Percentiles rank a stretch among this genome's conserved stretches.
Evolutionary conservation across 2,329 filamentous ascomycete species (phyloP).

Genomic region (Colletotrichum sp.): DNA sequence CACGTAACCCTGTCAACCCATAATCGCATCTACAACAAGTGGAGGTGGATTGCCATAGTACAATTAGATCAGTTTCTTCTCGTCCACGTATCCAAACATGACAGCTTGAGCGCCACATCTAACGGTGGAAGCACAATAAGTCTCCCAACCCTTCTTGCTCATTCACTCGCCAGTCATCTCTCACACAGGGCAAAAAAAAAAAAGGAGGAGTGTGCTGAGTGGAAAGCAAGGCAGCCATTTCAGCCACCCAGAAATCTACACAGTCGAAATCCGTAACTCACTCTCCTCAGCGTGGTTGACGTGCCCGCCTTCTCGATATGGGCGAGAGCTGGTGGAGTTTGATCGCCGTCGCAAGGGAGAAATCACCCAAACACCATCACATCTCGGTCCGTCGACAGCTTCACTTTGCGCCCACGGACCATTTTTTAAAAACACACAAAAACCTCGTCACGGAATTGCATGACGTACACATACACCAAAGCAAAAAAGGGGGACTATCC

Average conservation of each 20-base stretch:
- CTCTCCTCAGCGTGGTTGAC: not conserved
- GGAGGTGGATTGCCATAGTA: not conserved
- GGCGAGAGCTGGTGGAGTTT: not conserved
- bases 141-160: not conserved
- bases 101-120: not conserved
- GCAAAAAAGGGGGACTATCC: not conserved
- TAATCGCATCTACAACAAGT: not conserved
- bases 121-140: not conserved
- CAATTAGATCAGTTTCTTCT: not conserved
- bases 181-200: not conserved
- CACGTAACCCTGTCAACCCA: not conserved
- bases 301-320: not conserved
- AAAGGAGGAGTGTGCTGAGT: not conserved
- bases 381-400: not conserved
- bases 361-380: not conserved
- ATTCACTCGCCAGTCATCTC: not conserved
- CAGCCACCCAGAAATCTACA: not conserved
- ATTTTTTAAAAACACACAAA: not conserved
- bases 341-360: not conserved
- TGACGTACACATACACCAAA: not conserved
- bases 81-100: not conserved
- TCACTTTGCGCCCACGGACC: not conserved
- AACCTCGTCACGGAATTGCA: not conserved
- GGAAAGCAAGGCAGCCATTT: not conserved
- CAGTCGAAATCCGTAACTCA: not conserved